A percentile compares a stretch with the other conserved stretches of the same genome.
phyloP scores from a whole-genome alignment of 2,329 filamentous ascomycete species.

The Dothideomycetes sp. region DNA sequence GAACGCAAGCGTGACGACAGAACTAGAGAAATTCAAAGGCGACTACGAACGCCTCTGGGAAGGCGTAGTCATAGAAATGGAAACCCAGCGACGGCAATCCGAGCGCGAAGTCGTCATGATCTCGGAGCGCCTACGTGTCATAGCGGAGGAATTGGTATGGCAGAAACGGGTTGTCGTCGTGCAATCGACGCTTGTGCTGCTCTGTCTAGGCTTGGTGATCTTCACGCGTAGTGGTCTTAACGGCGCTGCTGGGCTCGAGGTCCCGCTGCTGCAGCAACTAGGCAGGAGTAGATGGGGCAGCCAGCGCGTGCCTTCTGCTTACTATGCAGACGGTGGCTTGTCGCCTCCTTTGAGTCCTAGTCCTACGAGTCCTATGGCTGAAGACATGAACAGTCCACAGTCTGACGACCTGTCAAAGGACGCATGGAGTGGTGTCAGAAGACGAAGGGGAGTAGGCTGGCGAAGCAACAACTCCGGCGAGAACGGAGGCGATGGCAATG shows the following conservation, averaged over 20 bases:
- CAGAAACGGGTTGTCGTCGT: constrained; percentile 88
- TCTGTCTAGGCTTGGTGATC: constrained; percentile 78
- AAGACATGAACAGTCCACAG: not conserved
- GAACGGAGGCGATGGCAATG: not conserved
- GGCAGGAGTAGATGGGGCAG: not conserved
- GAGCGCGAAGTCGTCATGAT: constrained; percentile 76
- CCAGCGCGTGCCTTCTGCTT: not conserved
- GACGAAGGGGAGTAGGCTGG: not conserved
- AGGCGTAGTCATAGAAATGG: constrained; percentile 82
- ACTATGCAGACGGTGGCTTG: too few relatives aligned
- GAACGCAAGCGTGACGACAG: constrained; percentile 77
- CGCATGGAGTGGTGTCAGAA: not conserved
- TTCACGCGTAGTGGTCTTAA: constrained; percentile 52
- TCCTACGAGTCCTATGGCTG: not conserved
- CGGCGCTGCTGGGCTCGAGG: constrained; percentile 7
- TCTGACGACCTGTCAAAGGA: not conserved
- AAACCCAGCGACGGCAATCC: constrained; percentile 76
- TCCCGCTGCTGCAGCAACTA: constrained; percentile 2
- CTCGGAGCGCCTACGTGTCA: constrained; percentile 65
- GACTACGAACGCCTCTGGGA: constrained; percentile 98
- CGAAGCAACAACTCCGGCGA: not conserved
- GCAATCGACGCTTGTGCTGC: constrained; percentile 75
- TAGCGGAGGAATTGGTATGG: constrained; percentile 82
- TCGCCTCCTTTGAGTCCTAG: not conserved
- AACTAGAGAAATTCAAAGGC: constrained; percentile 64